Evolutionary conservation across 2,329 filamentous ascomycete species (phyloP).

Genomic region (Xylariaceae sp.): DNA sequence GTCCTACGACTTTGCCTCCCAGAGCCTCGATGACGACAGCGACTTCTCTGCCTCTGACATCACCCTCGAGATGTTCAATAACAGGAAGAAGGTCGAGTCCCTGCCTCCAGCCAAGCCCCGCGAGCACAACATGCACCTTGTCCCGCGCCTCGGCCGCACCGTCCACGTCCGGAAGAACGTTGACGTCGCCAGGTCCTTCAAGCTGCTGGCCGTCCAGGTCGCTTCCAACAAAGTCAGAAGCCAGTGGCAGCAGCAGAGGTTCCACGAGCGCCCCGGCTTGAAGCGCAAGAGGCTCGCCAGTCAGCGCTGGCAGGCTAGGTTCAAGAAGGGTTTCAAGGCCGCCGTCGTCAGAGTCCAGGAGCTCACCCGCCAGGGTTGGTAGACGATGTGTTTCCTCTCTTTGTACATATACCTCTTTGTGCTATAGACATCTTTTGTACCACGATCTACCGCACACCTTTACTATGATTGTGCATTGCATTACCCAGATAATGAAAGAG

Average conservation of each 20-base stretch:
- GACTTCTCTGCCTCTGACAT: constrained; percentile 3
- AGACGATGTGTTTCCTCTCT: no score
- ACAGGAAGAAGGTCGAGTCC: background rate
- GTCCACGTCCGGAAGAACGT: constrained; percentile 39
- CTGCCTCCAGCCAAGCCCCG: background rate
- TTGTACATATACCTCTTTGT: constrained; percentile 15
- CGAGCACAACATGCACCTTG: constrained; percentile 32
- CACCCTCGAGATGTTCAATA: constrained; percentile 21
- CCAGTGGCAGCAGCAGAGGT: constrained; percentile 58
- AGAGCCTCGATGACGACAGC: background rate
- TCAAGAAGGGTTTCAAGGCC: constrained; percentile 64
- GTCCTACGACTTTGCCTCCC: constrained; percentile 12
- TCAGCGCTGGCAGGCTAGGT: constrained; percentile 65
- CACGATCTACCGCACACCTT: no score
- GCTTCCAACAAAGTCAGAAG: constrained; percentile 52
- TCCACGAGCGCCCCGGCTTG: constrained; percentile 70
- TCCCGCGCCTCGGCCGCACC: constrained; percentile 43
- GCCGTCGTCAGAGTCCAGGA: constrained; percentile 62
- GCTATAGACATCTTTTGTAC: constrained; percentile 16
- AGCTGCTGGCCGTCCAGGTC: constrained; percentile 37
- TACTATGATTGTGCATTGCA: no score
- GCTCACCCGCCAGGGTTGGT: constrained; percentile 78
- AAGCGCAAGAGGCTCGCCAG: constrained; percentile 72
- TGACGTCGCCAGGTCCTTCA: constrained; percentile 44
- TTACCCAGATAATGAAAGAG: no score